These are phyloP conservation scores for Fusarium nygamai DNA, from an alignment of 2,329 filamentous ascomycete genomes.

Conservation along the genomic window DNA sequence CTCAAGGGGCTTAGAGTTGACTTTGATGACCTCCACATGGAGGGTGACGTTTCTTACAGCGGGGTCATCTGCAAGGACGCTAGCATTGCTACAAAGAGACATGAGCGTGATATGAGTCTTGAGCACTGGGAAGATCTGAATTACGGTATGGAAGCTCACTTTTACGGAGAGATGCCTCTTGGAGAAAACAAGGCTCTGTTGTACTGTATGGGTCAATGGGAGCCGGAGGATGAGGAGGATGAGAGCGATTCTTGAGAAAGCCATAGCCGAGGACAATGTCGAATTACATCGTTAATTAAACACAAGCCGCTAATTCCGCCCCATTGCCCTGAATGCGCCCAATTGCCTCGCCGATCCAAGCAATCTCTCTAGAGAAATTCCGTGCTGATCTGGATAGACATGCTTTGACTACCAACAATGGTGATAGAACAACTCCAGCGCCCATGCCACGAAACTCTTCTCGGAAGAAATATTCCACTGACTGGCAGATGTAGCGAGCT, in stretches of 20 bases:
- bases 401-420: background rate
- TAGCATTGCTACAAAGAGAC: background rate
- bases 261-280: rapidly evolving
- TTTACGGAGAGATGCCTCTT: background rate
- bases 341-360: background rate
- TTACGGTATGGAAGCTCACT: background rate
- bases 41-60: background rate
- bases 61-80: background rate
- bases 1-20: background rate
- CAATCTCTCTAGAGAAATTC: background rate
- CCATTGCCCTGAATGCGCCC: background rate
- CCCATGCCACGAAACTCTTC: background rate
- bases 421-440: background rate
- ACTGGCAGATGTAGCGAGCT: background rate
- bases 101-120: background rate
- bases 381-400: background rate
- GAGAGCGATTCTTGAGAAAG: background rate
- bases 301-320: background rate
- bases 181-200: background rate
- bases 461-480: background rate
- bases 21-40: rapidly evolving
- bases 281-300: rapidly evolving
- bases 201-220: background rate
- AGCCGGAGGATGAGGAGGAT: background rate
- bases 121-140: background rate